Conservation (phyloP, 495 filamentous ascomycete genomes). For the Aspergillus cavernicola region DNA sequence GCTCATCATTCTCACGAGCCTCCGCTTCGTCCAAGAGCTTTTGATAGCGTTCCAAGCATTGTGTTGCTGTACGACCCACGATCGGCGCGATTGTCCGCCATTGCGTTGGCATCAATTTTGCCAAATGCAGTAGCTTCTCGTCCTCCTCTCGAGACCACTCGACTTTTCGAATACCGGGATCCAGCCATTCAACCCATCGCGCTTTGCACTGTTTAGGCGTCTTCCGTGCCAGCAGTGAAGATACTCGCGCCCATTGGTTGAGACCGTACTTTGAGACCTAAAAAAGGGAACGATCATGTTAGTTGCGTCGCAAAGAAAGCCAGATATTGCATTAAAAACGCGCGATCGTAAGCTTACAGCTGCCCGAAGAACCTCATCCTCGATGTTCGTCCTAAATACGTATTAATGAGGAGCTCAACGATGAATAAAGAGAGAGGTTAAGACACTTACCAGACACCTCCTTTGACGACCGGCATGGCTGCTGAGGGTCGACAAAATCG, state of each 20-base stretch:
- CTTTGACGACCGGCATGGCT: constrained; percentile 93
- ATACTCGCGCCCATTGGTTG: constrained; percentile 98
- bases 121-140: constrained; percentile 91
- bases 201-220: constrained; percentile 99
- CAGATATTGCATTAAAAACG: background rate
- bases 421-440: constrained; percentile 23
- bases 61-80: constrained; percentile 91
- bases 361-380: constrained; percentile 96
- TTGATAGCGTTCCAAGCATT: constrained; percentile 95
- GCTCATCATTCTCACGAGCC: constrained; percentile 74
- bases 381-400: constrained; percentile 58
- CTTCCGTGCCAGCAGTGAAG: constrained; percentile 93
- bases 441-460: constrained; percentile 84
- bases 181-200: constrained; percentile 96
- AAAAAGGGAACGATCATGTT: constrained; percentile 19
- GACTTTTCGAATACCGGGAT: constrained; percentile 94
- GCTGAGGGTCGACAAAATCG: constrained; percentile 8
- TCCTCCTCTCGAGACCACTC: constrained; percentile 99
- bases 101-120: constrained; percentile 98
- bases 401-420: constrained; percentile 21
- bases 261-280: constrained; percentile 92
- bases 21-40: constrained; percentile 95
- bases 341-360: constrained; percentile 39
- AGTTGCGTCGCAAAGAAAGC: background rate
- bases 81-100: constrained; percentile 98